Conservation (phyloP, 345 rosid genomes). For the Angophora floribunda region DNA sequence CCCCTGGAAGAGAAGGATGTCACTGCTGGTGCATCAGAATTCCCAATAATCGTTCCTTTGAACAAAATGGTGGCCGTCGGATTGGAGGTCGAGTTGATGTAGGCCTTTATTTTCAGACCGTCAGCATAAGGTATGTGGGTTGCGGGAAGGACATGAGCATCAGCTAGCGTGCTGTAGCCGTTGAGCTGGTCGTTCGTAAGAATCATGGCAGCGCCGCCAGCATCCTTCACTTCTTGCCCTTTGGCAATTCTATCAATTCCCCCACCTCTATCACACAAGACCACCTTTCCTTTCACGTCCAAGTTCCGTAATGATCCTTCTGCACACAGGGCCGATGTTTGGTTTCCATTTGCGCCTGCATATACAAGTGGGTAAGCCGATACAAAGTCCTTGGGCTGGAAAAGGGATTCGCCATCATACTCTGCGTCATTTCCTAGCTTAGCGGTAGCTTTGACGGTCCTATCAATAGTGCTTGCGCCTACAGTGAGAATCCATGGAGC, state of each 20-base stretch:
- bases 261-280: constrained; percentile 1
- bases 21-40: constrained; percentile 6
- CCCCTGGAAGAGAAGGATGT: constrained; percentile 18
- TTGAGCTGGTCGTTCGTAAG: neutral
- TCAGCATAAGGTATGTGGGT: neutral
- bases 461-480: constrained; percentile 30
- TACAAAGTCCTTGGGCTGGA: constrained; percentile 9
- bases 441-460: constrained; percentile 25
- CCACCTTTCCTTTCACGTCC: neutral
- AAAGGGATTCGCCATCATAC: constrained; percentile 15
- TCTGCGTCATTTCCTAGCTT: constrained; percentile 12
- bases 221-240: constrained; percentile 8
- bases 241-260: neutral
- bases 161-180: constrained; percentile 1
- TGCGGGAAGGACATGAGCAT: constrained; percentile 5
- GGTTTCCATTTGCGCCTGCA: neutral
- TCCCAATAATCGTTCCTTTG: constrained; percentile 6
- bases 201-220: constrained; percentile 1
- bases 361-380: constrained; percentile 12
- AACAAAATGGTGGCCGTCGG: neutral
- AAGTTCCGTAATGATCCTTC: neutral
- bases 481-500: constrained; percentile 37
- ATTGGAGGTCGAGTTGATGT: neutral
- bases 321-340: neutral
- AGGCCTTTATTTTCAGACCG: neutral